These are phyloP conservation scores for Eucalyptus sp. DNA, from an alignment of 345 rosid genomes.

Conservation along the genomic window DNA sequence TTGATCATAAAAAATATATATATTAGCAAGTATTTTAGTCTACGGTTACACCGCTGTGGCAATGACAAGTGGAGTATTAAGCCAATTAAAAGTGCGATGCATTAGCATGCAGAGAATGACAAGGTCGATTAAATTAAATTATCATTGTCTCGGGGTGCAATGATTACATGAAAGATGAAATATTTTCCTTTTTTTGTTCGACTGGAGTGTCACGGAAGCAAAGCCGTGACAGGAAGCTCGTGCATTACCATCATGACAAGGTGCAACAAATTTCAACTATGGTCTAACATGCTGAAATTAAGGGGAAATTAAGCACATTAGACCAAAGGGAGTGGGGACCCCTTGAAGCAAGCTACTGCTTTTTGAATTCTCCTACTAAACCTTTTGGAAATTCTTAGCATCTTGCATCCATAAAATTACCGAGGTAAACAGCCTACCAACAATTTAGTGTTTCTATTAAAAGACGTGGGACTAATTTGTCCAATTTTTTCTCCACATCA, in stretches of 20 bases:
- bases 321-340: background rate
- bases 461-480: background rate
- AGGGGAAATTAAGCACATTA: background rate
- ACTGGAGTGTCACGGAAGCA: background rate
- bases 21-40: background rate
- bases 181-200: background rate
- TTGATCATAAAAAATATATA: background rate
- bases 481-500: background rate
- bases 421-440: background rate
- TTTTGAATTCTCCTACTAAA: background rate
- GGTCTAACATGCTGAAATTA: background rate
- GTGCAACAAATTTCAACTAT: background rate
- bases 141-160: background rate
- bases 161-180: background rate
- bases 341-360: background rate
- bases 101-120: background rate
- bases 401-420: background rate
- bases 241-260: background rate
- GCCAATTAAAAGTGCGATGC: background rate
- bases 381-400: background rate
- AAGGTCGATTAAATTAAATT: background rate
- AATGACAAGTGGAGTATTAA: background rate
- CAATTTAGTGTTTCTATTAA: background rate
- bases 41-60: fast-evolving
- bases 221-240: background rate